A percentile compares a stretch with the other conserved stretches of the same genome.
Evolutionary conservation across 108 stramenopile genomes (phyloP).

Genomic region (Cyclotella sp.): DNA sequence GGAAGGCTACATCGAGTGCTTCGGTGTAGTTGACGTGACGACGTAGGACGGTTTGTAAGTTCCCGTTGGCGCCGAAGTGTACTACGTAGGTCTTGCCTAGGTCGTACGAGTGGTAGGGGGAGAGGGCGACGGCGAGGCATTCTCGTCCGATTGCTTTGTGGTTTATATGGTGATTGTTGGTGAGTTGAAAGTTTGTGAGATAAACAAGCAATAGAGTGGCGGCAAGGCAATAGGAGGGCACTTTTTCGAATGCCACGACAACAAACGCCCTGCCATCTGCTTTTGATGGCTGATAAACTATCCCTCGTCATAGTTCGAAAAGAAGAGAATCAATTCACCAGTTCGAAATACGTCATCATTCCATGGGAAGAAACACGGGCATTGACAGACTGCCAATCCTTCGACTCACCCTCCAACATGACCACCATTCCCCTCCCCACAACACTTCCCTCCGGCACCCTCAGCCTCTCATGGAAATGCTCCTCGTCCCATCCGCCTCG

Average conservation of each 20-base stretch:
- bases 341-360: neutral
- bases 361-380: neutral
- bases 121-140: conserved; percentile 65
- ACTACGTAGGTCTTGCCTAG: conserved; percentile 69
- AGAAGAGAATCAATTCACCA: no score
- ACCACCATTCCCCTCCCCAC: conserved; percentile 42
- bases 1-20: conserved; percentile 51
- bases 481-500: conserved; percentile 53
- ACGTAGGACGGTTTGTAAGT: conserved; percentile 58
- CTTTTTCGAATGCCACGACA: no score
- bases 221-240: neutral
- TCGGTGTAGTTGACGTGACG: conserved; percentile 52
- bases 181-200: neutral
- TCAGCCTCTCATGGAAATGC: conserved; percentile 55
- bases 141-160: conserved; percentile 55
- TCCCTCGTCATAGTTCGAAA: no score
- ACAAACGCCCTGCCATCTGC: no score
- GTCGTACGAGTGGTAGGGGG: conserved; percentile 55
- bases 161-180: neutral
- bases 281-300: neutral
- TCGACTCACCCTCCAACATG: conserved; percentile 41
- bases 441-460: conserved; percentile 39
- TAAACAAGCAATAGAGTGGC: neutral
- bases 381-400: no score
- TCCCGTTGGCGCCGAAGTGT: conserved; percentile 67